Conservation (phyloP, 768 basidiomycete genomes). For the Tricholoma terreum region DNA sequence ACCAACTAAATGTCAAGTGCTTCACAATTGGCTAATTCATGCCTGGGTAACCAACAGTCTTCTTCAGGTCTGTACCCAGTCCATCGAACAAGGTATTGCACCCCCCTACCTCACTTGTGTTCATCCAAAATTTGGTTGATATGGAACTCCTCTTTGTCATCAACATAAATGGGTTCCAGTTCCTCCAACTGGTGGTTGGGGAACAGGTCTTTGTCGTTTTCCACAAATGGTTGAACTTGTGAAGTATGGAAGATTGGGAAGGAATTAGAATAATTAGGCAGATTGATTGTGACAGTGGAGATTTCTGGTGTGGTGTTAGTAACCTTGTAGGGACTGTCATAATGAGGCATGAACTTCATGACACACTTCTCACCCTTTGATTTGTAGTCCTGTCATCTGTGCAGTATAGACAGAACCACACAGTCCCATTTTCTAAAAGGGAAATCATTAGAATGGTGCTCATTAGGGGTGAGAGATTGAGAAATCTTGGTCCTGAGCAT, state of each 20-base stretch:
- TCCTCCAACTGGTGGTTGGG: slow-evolving; percentile 16
- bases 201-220: slow-evolving; percentile 31
- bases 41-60: slow-evolving; percentile 24
- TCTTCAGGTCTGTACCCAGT: slow-evolving; percentile 19
- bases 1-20: slow-evolving; percentile 14
- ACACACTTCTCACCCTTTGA: slow-evolving; percentile 24
- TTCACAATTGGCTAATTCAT: slow-evolving; percentile 15
- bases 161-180: slow-evolving; percentile 16
- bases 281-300: slow-evolving; percentile 26
- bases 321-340: slow-evolving; percentile 27
- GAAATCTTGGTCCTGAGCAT: slow-evolving; percentile 18
- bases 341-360: slow-evolving; percentile 41
- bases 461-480: slow-evolving; percentile 20
- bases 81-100: slow-evolving; percentile 30
- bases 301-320: slow-evolving; percentile 6
- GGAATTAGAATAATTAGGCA: slow-evolving; percentile 22
- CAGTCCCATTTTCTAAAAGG: slow-evolving; percentile 19
- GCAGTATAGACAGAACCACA: slow-evolving; percentile 34
- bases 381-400: slow-evolving; percentile 30
- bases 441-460: neutral
- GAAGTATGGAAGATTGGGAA: slow-evolving; percentile 35
- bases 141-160: slow-evolving; percentile 23
- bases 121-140: slow-evolving; percentile 25
- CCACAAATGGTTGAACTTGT: slow-evolving; percentile 20
- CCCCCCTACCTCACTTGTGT: slow-evolving; percentile 14